Evolutionary conservation across 1,284 basidiomycete genomes (phyloP).

Genomic region (Cryptococcus sp.): DNA sequence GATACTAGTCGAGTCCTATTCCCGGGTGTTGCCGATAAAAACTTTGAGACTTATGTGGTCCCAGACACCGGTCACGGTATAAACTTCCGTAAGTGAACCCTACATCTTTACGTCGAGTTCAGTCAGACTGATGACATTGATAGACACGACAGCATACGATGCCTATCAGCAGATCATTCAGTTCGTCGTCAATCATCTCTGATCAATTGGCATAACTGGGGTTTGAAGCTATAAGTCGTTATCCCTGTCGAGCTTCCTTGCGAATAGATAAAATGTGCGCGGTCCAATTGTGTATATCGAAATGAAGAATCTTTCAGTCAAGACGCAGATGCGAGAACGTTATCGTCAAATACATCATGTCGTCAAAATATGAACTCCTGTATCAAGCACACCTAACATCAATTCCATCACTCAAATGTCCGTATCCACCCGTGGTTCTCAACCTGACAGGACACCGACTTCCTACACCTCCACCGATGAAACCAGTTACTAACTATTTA

Average conservation of each 20-base stretch:
- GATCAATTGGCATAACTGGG: background rate
- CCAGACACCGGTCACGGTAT: constrained; percentile 34
- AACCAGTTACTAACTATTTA: constrained; percentile 22
- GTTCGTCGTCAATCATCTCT: constrained; percentile 7
- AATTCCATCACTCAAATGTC: too few species aligned
- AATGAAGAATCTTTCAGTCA: too few species aligned
- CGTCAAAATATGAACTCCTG: too few species aligned
- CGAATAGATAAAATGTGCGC: too few species aligned
- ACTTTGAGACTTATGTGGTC: constrained; percentile 25
- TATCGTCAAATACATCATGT: too few species aligned
- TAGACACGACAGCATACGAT: constrained; percentile 14
- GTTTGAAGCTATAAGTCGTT: background rate
- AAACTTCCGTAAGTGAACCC: constrained; percentile 24
- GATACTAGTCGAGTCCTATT: constrained; percentile 26
- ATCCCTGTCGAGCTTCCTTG: too few species aligned
- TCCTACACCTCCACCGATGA: too few species aligned
- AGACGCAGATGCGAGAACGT: too few species aligned
- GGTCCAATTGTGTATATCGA: too few species aligned
- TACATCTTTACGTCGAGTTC: background rate
- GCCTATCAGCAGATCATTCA: constrained; percentile 21
- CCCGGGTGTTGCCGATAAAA: constrained; percentile 14
- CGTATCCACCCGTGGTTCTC: too few species aligned
- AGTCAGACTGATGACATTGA: background rate
- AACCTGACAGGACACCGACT: too few species aligned
- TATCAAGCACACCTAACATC: too few species aligned